Percentiles rank a stretch among this genome's conserved stretches.
phyloP scores from a whole-genome alignment of 176 grass and related monocot genomes.

The Chrysopogon serrulatus region DNA sequence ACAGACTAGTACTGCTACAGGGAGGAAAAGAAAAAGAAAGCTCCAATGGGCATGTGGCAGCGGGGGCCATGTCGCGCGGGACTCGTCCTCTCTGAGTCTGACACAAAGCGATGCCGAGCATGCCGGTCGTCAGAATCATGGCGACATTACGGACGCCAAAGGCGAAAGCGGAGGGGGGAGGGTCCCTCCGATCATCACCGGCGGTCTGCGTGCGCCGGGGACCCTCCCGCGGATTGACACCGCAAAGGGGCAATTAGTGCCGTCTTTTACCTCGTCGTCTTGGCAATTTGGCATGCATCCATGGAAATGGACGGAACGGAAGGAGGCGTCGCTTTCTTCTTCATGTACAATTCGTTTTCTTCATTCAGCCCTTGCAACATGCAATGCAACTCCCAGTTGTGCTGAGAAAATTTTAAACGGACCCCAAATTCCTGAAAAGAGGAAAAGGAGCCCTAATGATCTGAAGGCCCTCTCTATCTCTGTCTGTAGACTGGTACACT shows the following conservation, averaged over 20 bases:
- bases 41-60: conserved; percentile 20
- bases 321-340: background rate
- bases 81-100: conserved; percentile 22
- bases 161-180: background rate
- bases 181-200: conserved; percentile 35
- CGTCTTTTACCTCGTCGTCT: background rate
- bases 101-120: conserved; percentile 48
- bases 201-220: conserved; percentile 31
- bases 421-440: background rate
- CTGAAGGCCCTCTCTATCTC: background rate
- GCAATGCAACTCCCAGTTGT: background rate
- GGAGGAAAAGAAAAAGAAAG: background rate
- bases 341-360: background rate
- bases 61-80: conserved; percentile 11
- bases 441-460: background rate
- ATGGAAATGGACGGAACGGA: background rate
- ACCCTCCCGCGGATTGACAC: background rate
- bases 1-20: background rate
- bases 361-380: conserved; percentile 18
- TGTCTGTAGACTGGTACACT: too few relatives aligned
- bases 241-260: conserved; percentile 33
- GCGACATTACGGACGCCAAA: conserved; percentile 43
- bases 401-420: background rate
- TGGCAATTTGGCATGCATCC: background rate
- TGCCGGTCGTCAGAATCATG: conserved; percentile 41